Base-by-base conservation (phyloP, 768 basidiomycete genomes). In the Trametes coccinea region DNA sequence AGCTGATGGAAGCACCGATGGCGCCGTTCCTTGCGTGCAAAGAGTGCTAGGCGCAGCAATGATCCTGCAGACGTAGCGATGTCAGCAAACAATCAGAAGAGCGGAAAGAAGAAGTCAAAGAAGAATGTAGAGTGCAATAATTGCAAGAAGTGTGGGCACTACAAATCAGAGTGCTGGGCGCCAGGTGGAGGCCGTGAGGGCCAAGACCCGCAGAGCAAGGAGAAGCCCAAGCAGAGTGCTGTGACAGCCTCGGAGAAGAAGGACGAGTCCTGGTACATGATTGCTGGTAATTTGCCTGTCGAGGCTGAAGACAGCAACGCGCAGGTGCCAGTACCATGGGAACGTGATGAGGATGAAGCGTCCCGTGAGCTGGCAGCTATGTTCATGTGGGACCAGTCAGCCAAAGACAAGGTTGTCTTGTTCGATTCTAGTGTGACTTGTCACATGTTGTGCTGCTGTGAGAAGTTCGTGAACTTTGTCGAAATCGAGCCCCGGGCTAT, bases 181-280 rank as follows among this genome's bases (percentile, higher is more conserved):
- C 59, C 70, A 47, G 76, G 75, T 13, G 73, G 77, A 31, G 74
- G 76, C 41, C 72, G 73, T 61, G 73, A 74, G 44, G 75, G 76
- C 6, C 75, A 77, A 69, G 65, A 72, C 4, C 74, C 68, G 0
- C 63, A 71, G 9, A 69, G 70, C 67, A 67, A 68, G 60, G 52
- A 7, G 22, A 37, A 37, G 34, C 6, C 34, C 34, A 37, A 37
- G 11, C 6, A 37, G 11, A 37, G 6, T 6, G 34, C 34, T 11
- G 34, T 11, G 34, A 11, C 34, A 37, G 34, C 34, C 11, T 6
- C 34, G 34, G 34, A 37, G 34, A 37, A 37, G 34, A 37, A 37
- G 34, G 34, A 37, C 34, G 34, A 37, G 34, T 5, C 34, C 6
- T 37, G 34, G 34, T 37, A 37, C 34, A 37, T 11, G 22, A 22